Percentiles rank a stretch among this genome's conserved stretches.
Conservation (phyloP, 306 rosid species). For the Acacia crassicarpa region DNA sequence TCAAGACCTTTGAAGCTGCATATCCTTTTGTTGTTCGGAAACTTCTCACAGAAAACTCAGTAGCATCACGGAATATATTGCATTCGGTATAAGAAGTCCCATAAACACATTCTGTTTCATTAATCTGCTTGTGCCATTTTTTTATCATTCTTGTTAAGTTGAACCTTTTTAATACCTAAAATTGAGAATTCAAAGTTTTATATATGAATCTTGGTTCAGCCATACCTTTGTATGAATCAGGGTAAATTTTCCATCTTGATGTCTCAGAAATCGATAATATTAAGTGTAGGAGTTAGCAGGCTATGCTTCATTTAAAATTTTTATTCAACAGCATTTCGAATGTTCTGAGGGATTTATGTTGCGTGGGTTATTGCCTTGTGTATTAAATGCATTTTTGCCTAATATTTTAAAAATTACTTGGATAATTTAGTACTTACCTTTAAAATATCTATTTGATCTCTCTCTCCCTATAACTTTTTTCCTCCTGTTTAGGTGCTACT, state of each 20-base stretch:
- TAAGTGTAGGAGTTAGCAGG: slow-evolving; percentile 4
- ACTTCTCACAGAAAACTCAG: slow-evolving; percentile 87
- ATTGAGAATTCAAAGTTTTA: slow-evolving; percentile 7
- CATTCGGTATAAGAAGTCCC: slow-evolving; percentile 60
- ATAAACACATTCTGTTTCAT: slow-evolving; percentile 17
- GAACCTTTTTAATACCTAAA: neutral
- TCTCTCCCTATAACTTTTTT: slow-evolving; percentile 1
- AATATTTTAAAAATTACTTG: neutral
- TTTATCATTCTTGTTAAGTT: neutral
- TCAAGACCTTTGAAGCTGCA: slow-evolving; percentile 96
- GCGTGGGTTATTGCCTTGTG: neutral
- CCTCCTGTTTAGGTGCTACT: slow-evolving; percentile 67
- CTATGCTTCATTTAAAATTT: neutral
- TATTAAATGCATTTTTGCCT: neutral
- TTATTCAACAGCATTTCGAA: neutral
- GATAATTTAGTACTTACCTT: slow-evolving; percentile 18
- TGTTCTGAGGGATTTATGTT: slow-evolving; percentile 8
- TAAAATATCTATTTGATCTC: slow-evolving; percentile 13
- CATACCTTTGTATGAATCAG: neutral
- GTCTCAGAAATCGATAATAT: slow-evolving; percentile 9
- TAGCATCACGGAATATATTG: slow-evolving; percentile 66
- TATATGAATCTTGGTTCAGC: neutral
- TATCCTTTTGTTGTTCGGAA: slow-evolving; percentile 88
- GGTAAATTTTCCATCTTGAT: neutral
- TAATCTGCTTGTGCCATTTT: neutral